Base-by-base conservation (phyloP, 1,284 basidiomycete species). In the Fomitopsis pinicola region DNA sequence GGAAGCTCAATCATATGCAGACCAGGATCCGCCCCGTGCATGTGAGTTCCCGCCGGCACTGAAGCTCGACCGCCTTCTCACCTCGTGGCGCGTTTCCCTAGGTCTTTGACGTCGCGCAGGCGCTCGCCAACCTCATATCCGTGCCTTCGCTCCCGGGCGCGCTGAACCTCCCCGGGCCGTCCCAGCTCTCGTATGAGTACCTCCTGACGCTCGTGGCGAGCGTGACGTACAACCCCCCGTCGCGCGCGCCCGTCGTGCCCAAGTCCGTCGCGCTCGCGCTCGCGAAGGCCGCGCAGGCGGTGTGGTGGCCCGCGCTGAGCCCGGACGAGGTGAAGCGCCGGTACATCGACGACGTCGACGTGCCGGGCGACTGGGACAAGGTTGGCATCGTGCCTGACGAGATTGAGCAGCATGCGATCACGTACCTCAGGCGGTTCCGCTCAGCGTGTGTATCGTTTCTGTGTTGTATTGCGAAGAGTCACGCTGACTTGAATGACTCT, bases 61-160 rank as follows among this genome's bases (percentile, higher is more conserved):
- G 14, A 15, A 30, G 28, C 28, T 15, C 28, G 6, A 40, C 30
- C 48, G 30, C 10, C 45, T 33, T 30, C 48, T 50, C 28, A 50
- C 48, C 28, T 22, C 12, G 45, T 26, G 45, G n/a, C 40, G 19
- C 57, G 30, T 26, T 52, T 54, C 22, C 2, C 26, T 69, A 94
- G 91, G 91, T 95, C 53, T 76, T 97, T 69, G 95, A 99, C 72
- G 94, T 99, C 59, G 97, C 97, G 5, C 89, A 95, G 76, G 97
- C 90, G 10, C 85, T 99, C 62, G 84, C 87, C 58, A 91, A 92
- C 76, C 82, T 98, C 73, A 82, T 92, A 71, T 79, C 83, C 52
- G 84, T 73, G 71, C 85, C 81, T 66, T 84, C 78, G 76, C 53
- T 88, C 69, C 70, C 87, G 59, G 86, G 87, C 50, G 94, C 89